A percentile compares a stretch with the other conserved stretches of the same genome.
Evolutionary conservation across 169 alveolate genomes (phyloP).

Genomic region (Cryptosporidium muris): DNA sequence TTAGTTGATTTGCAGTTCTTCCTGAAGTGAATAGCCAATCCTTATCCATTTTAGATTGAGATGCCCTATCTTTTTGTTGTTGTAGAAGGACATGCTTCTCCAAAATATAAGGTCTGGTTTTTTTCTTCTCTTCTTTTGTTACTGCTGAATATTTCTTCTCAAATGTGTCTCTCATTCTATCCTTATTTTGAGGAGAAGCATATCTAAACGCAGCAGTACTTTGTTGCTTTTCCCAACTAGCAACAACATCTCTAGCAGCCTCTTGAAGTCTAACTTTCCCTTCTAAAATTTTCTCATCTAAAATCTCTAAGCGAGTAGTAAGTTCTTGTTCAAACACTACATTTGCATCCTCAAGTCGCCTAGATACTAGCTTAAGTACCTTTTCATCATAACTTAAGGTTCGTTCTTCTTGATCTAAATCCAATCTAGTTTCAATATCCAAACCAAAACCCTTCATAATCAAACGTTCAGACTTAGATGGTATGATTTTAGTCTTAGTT

Average conservation of each 20-base stretch:
- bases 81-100: slow-evolving; percentile 62
- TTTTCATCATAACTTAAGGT: slow-evolving; percentile 49
- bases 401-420: background rate
- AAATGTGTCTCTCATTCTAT: slow-evolving; percentile 68
- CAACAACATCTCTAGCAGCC: slow-evolving; percentile 67
- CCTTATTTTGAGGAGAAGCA: slow-evolving; percentile 70
- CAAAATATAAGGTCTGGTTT: slow-evolving; percentile 38
- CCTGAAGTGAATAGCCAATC: slow-evolving; percentile 67
- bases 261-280: slow-evolving; percentile 53
- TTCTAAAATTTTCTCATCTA: slow-evolving; percentile 57
- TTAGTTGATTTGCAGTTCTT: slow-evolving; percentile 52
- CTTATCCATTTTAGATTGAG: slow-evolving; percentile 51
- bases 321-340: slow-evolving; percentile 55
- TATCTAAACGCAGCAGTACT: slow-evolving; percentile 66
- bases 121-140: slow-evolving; percentile 47
- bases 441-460: slow-evolving; percentile 33
- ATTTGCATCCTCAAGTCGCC: slow-evolving; percentile 65
- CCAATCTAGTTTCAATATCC: background rate
- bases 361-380: slow-evolving; percentile 44
- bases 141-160: slow-evolving; percentile 45
- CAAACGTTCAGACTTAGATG: slow-evolving; percentile 1
- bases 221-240: slow-evolving; percentile 65
- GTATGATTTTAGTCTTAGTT: slow-evolving; percentile 7
- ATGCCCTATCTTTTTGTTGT: slow-evolving; percentile 67
- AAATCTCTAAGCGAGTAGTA: slow-evolving; percentile 29